Evolutionary conservation across 2,329 filamentous ascomycete genomes (phyloP).

Genomic region (Neofusicoccum laricinum): DNA sequence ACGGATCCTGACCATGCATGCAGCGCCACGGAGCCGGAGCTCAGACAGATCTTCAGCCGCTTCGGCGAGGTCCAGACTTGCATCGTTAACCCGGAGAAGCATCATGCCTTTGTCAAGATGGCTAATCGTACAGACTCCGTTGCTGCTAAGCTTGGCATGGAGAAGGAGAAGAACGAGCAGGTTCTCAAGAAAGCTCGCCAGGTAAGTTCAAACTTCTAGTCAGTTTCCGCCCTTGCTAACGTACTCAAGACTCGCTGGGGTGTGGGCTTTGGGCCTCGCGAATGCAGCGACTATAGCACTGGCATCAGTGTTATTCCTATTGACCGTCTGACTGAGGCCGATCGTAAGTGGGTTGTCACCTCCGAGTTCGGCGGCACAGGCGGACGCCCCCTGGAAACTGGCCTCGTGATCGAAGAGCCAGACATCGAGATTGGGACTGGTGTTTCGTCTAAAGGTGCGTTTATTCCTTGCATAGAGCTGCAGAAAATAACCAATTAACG

Average conservation of each 20-base stretch:
- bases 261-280: constrained; percentile 92
- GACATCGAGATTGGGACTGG: constrained; percentile 98
- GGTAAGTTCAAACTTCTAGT: constrained; percentile 24
- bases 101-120: constrained; percentile 99
- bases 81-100: constrained; percentile 97
- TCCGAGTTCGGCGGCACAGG: constrained; percentile 93
- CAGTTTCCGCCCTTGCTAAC: not conserved
- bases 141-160: constrained; percentile 81
- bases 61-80: constrained; percentile 93
- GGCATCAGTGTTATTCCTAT: constrained; percentile 94
- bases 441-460: constrained; percentile 75
- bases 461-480: constrained; percentile 18
- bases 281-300: constrained; percentile 93
- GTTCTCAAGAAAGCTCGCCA: constrained; percentile 61
- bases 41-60: constrained; percentile 74
- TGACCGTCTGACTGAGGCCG: constrained; percentile 86
- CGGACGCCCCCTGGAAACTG: constrained; percentile 72
- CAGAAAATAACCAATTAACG: constrained; percentile 23
- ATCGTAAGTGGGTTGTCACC: constrained; percentile 94
- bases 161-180: constrained; percentile 69
- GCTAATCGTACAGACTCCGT: constrained; percentile 82
- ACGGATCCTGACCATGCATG: not conserved
- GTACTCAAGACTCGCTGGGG: constrained; percentile 82
- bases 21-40: constrained; percentile 68
- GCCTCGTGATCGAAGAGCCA: constrained; percentile 91